Conservation (phyloP, 495 filamentous ascomycete species). For the Haplographium delicatum region DNA sequence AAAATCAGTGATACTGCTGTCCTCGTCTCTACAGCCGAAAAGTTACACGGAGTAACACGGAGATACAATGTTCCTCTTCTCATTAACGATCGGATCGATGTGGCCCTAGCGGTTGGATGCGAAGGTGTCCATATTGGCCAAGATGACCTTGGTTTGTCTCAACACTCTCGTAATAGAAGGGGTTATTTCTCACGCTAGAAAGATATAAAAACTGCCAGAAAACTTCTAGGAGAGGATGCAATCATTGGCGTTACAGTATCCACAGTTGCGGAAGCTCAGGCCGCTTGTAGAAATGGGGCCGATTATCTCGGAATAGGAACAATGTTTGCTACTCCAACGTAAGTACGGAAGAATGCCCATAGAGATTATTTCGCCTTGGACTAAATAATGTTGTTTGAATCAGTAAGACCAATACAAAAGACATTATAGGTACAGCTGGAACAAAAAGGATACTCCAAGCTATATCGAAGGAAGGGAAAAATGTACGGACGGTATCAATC, state of each 20-base stretch:
- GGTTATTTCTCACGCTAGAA: slow-evolving; percentile 15
- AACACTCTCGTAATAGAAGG: not conserved
- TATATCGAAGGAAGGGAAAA: slow-evolving; percentile 40
- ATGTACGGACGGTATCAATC: slow-evolving; percentile 68
- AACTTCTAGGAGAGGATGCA: slow-evolving; percentile 62
- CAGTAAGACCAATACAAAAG: slow-evolving; percentile 70
- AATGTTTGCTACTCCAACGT: slow-evolving; percentile 80
- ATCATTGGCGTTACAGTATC: slow-evolving; percentile 68
- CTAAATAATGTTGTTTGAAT: not conserved
- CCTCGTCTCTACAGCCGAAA: slow-evolving; percentile 64
- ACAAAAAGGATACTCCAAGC: slow-evolving; percentile 60
- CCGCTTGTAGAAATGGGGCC: slow-evolving; percentile 65
- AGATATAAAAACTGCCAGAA: slow-evolving; percentile 62
- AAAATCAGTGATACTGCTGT: slow-evolving; percentile 74
- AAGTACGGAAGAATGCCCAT: slow-evolving; percentile 43
- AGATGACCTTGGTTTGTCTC: slow-evolving; percentile 76
- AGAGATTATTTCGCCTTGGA: not conserved
- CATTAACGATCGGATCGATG: slow-evolving; percentile 94
- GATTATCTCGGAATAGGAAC: slow-evolving; percentile 89
- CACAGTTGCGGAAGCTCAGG: slow-evolving; percentile 58
- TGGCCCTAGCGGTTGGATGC: slow-evolving; percentile 76
- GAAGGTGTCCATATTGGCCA: slow-evolving; percentile 94
- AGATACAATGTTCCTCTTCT: slow-evolving; percentile 71
- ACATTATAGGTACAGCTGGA: slow-evolving; percentile 77
- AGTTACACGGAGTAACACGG: slow-evolving; percentile 63